Conservation (phyloP, 257 asterid genomes). For the Solanum stenotomum region DNA sequence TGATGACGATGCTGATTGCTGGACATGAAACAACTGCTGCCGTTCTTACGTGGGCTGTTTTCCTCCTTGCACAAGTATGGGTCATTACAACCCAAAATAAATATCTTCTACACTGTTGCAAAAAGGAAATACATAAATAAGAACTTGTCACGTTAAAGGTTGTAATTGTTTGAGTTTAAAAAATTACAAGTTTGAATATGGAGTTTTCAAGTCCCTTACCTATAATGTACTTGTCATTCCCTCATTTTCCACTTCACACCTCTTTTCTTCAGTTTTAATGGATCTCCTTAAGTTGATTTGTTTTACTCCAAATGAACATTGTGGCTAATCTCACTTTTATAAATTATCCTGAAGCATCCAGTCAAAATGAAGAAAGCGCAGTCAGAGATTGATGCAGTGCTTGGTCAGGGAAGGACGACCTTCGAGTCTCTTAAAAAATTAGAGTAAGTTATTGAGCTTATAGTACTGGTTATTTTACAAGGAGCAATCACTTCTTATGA, state of each 20-base stretch:
- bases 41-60: constrained; percentile 94
- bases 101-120: neutral
- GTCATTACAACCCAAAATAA: neutral
- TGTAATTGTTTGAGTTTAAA: neutral
- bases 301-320: neutral
- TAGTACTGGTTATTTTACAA: neutral
- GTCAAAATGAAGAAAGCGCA: constrained; percentile 90
- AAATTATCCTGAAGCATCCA: constrained; percentile 56
- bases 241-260: neutral
- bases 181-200: neutral
- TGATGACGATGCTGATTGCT: constrained; percentile 98
- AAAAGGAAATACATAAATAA: neutral
- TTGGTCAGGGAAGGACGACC: constrained; percentile 50
- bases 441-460: constrained; percentile 37
- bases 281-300: neutral
- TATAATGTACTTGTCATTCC: neutral
- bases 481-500: neutral
- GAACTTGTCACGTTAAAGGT: neutral
- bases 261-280: neutral
- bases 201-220: neutral
- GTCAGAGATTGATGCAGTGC: constrained; percentile 76
- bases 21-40: constrained; percentile 99
- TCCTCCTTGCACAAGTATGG: constrained; percentile 83
- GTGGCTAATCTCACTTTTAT: constrained; percentile 1
- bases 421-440: constrained; percentile 63